phyloP scores from a whole-genome alignment of 2,329 filamentous ascomycete genomes.

The Calonectria pseudoturangicola region DNA sequence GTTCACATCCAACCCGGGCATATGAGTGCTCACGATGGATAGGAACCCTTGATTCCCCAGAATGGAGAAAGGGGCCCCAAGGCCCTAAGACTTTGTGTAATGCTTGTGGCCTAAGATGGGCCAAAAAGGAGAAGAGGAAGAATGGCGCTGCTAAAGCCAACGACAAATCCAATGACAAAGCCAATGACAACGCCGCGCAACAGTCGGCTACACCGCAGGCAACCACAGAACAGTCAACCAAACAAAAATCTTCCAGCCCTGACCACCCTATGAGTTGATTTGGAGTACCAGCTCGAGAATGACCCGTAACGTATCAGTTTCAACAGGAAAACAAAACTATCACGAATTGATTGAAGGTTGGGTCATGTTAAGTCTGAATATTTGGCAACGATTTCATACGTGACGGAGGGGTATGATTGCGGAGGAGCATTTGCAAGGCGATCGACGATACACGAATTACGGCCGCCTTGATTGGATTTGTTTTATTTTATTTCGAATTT shows the following conservation, averaged over 20 bases:
- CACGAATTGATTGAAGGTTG: not conserved
- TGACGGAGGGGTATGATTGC: slow-evolving; percentile 38
- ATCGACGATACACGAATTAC: slow-evolving; percentile 52
- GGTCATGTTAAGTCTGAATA: not conserved
- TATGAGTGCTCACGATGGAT: slow-evolving; percentile 42
- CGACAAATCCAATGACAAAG: slow-evolving; percentile 39
- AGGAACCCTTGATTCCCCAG: slow-evolving; percentile 91
- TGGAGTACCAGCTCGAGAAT: slow-evolving; percentile 15
- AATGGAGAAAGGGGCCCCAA: slow-evolving; percentile 95
- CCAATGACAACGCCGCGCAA: slow-evolving; percentile 44
- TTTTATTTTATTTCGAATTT: slow-evolving; percentile 21
- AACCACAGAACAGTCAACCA: no score
- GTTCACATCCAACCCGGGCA: slow-evolving; percentile 16
- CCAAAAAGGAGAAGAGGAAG: slow-evolving; percentile 87
- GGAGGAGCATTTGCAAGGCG: slow-evolving; percentile 41
- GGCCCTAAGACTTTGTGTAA: slow-evolving; percentile 97
- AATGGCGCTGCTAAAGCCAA: slow-evolving; percentile 45
- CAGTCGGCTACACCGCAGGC: slow-evolving; percentile 22
- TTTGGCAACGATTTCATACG: slow-evolving; percentile 3
- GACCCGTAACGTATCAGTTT: not conserved
- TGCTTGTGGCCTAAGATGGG: slow-evolving; percentile 88
- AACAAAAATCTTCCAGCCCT: slow-evolving; percentile 6
- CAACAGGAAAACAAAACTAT: not conserved
- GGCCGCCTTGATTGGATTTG: slow-evolving; percentile 28
- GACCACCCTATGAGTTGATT: slow-evolving; percentile 50